Evolutionary conservation across 768 basidiomycete genomes (phyloP), one percentile per base, ranked within the genome.

Genomic region (Basidioascus undulatus): DNA sequence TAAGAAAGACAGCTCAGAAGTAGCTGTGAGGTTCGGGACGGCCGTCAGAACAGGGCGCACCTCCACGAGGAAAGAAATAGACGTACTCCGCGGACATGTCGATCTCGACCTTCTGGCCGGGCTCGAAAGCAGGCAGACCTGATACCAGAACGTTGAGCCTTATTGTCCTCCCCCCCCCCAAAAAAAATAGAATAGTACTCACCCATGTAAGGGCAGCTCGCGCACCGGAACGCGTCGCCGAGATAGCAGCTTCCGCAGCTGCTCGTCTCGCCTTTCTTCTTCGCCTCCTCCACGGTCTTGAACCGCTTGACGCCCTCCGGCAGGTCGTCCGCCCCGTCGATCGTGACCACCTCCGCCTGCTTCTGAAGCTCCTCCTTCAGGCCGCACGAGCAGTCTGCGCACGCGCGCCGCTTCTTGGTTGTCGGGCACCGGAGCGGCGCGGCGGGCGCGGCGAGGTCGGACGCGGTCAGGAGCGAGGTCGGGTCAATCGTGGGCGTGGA

Each of bases 71-170:
- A n/a, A n/a, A n/a, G n/a, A n/a, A n/a, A n/a, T n/a, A n/a, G n/a
- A n/a, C n/a, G n/a, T n/a, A n/a, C n/a, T n/a, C n/a, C n/a, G n/a
- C n/a, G n/a, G n/a, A n/a, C n/a, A n/a, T n/a, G 13, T 44, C 40
- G 16, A 58, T 44, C 36, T 83, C 76, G 21, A 98, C 84, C 63
- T 94, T 89, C 64, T 96, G 84, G 42, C 92, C 92, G 2, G 92
- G 89, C 58, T 89, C 80, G 65, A 98, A 96, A 11, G 89, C 83
- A 35, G 92, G 92, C 23, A 96, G 68, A 50, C 92, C 89, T 94
- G 51, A n/a, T 32, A 24, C 11, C n/a, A 31, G 24, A 28, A 45
- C 47, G 40, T 47, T 41, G n/a, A n/a, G n/a, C 30, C n/a, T n/a
- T 32, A 32, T n/a, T 10, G 10, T 10, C 11, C 30, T 32, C n/a